A percentile compares a stretch with the other conserved stretches of the same genome.
Evolutionary conservation across 768 basidiomycete species (phyloP).

Genomic region (Mycena chlorophos): DNA sequence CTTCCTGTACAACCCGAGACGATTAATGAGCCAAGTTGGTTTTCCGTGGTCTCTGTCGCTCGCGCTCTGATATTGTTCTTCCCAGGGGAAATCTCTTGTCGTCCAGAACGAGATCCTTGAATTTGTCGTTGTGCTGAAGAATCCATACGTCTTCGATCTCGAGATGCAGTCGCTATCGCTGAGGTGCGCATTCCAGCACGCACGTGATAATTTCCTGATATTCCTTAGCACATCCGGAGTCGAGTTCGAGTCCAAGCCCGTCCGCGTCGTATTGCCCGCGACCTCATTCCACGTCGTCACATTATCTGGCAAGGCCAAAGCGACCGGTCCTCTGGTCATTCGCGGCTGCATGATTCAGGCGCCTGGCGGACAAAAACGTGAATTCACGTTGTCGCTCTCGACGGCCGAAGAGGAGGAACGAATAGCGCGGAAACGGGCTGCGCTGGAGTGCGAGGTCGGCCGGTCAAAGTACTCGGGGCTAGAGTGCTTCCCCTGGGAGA

Average conservation of each 20-base stretch:
- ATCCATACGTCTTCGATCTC: slow-evolving; percentile 90
- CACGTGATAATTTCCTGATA: slow-evolving; percentile 1
- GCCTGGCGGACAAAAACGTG: slow-evolving; percentile 65
- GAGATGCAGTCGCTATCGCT: slow-evolving; percentile 80
- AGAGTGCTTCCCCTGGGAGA: slow-evolving; percentile 66
- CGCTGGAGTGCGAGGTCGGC: slow-evolving; percentile 62
- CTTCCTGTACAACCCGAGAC: slow-evolving; percentile 91
- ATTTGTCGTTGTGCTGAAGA: slow-evolving; percentile 80
- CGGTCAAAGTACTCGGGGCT: slow-evolving; percentile 77
- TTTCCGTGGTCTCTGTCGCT: background rate
- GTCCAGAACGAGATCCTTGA: slow-evolving; percentile 85
- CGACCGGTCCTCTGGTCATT: slow-evolving; percentile 66
- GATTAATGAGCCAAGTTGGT: slow-evolving; percentile 58
- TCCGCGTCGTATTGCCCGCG: slow-evolving; percentile 69
- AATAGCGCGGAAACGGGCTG: slow-evolving; percentile 55
- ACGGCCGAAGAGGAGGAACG: slow-evolving; percentile 71
- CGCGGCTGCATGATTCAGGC: slow-evolving; percentile 81
- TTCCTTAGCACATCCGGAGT: slow-evolving; percentile 90
- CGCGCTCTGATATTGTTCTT: slow-evolving; percentile 2
- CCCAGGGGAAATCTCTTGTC: slow-evolving; percentile 59
- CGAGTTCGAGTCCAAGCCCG: slow-evolving; percentile 63
- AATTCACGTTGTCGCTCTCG: slow-evolving; percentile 74
- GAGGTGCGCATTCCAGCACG: slow-evolving; percentile 51
- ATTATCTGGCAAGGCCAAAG: slow-evolving; percentile 63
- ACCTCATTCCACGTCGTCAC: slow-evolving; percentile 72